These are phyloP conservation scores for Candida stauntonica DNA, from an alignment of 805 yeast genomes.

Conservation along the genomic window DNA sequence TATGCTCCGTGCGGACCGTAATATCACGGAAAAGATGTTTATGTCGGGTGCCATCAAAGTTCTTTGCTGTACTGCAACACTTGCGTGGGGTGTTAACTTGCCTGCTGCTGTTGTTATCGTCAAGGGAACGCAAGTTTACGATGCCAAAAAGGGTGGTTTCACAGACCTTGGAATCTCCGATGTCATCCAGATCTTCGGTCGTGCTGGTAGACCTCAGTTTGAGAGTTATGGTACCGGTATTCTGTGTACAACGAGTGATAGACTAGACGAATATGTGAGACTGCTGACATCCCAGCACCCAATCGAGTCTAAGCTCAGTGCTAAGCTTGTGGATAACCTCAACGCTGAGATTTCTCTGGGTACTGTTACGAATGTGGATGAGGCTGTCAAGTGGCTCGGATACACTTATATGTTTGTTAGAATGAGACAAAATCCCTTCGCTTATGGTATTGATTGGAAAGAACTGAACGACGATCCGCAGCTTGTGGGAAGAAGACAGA, in stretches of 20 bases:
- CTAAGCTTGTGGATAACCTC: conserved; percentile 80
- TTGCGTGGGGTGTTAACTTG: conserved; percentile 99
- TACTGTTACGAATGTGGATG: conserved; percentile 89
- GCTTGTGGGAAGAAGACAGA: conserved; percentile 65
- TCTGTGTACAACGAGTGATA: conserved; percentile 76
- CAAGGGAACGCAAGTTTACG: conserved; percentile 95
- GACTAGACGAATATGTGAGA: conserved; percentile 83
- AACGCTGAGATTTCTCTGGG: conserved; percentile 97
- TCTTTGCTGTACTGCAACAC: conserved; percentile 91
- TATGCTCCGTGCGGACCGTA: conserved; percentile 86
- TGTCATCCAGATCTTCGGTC: conserved; percentile 95
- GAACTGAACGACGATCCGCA: conserved; percentile 81
- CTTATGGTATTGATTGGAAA: conserved; percentile 86
- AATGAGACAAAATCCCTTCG: conserved; percentile 91
- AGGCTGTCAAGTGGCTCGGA: conserved; percentile 97
- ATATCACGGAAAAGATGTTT: conserved; percentile 84
- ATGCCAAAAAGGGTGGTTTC: conserved; percentile 91
- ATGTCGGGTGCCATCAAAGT: conserved; percentile 82
- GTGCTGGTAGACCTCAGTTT: conserved; percentile 99
- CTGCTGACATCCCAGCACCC: conserved; percentile 93
- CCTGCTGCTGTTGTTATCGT: conserved; percentile 98
- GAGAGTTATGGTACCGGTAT: conserved; percentile 92
- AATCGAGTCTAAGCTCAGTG: conserved; percentile 78
- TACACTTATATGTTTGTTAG: conserved; percentile 92
- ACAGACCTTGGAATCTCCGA: conserved; percentile 93